Evolutionary conservation across 164 flowering plant genomes (phyloP), one percentile per base, ranked within the genome.

Genomic region (Sextonia rubra): DNA sequence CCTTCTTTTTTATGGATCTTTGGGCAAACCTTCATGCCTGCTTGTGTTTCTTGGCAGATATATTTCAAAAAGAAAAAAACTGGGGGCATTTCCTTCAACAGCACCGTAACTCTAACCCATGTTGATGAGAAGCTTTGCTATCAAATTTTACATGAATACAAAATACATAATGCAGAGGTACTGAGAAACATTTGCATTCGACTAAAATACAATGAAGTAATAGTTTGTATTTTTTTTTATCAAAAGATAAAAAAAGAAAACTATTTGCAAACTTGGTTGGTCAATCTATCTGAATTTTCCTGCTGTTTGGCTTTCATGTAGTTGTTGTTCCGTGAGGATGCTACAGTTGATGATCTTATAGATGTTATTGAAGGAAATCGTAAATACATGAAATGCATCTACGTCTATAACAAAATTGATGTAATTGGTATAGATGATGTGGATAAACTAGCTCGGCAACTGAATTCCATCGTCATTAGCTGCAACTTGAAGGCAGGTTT

Each of bases 161-260:
- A 96, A 79, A 96, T 96, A 79, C 98, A 93, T 84, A 96, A 96
- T 82, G 99, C 99, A 15, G 98, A 96, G 99, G 99, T 96, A 85
- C 44, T 37, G 69, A 15, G 37, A 64, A 25, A 61, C 29, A 15
- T 11, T 32, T 64, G 37, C 11, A 64, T 29, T 14, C 47, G 12
- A 5, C n/a, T 25, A 64, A 64, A 15, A 18, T 25, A 14, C 37
- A 29, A 26, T 64, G 32, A 64, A 64, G 9, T 12, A 17, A 27
- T 11, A 26, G 11, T 25, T 64, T 64, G 44, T 8, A 52, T 52
- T 20, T 52, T 52, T 23, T 23, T 4, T 24, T 61, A 37, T 37
- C 5, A 37, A 32, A 37, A 37, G 44, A 37, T 5, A 37, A 37
- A 37, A 37, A 37, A 37, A 30, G 8, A 8, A 37, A 7, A 5